Evolutionary conservation across 2,329 filamentous ascomycete species (phyloP).

Genomic region (Gaeumannomyces sp.): DNA sequence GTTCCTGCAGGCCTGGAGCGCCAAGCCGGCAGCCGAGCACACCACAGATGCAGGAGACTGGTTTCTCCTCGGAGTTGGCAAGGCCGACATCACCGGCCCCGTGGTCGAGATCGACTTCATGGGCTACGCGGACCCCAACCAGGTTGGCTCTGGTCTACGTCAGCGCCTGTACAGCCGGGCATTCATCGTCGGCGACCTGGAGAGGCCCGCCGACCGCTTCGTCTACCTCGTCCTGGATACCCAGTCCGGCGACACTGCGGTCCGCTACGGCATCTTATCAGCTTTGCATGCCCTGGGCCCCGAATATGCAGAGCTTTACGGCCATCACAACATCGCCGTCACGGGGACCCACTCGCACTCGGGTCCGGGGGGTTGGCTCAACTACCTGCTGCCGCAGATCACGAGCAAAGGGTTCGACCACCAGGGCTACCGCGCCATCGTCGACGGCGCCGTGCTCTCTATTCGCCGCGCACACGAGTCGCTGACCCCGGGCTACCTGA

Average conservation of each 20-base stretch:
- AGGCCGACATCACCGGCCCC: conserved; percentile 56
- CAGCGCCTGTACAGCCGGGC: conserved; percentile 81
- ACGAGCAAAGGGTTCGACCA: conserved; percentile 80
- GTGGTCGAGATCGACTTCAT: conserved; percentile 87
- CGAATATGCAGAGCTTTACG: conserved; percentile 64
- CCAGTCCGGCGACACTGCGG: conserved; percentile 77
- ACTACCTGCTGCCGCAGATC: conserved; percentile 85
- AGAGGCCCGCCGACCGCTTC: conserved; percentile 62
- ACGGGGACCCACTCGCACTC: conserved; percentile 89
- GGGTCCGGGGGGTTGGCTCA: conserved; percentile 84
- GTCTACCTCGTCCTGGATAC: conserved; percentile 85
- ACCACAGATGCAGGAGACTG: conserved; percentile 26
- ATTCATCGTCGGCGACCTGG: conserved; percentile 72
- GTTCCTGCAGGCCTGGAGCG: conserved; percentile 5
- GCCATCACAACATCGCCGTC: conserved; percentile 74
- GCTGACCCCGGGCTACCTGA: conserved; percentile 53
- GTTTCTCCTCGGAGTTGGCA: conserved; percentile 46
- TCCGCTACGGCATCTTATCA: conserved; percentile 75
- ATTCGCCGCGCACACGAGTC: conserved; percentile 70
- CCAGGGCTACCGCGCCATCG: conserved; percentile 80
- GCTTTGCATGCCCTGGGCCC: conserved; percentile 60
- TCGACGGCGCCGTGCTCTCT: conserved; percentile 74
- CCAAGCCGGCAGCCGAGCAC: not conserved
- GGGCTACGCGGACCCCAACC: conserved; percentile 75
- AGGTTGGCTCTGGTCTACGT: conserved; percentile 75